Evolutionary conservation across 2,329 filamentous ascomycete genomes (phyloP).

Genomic region (Myrmaecium sp.): DNA sequence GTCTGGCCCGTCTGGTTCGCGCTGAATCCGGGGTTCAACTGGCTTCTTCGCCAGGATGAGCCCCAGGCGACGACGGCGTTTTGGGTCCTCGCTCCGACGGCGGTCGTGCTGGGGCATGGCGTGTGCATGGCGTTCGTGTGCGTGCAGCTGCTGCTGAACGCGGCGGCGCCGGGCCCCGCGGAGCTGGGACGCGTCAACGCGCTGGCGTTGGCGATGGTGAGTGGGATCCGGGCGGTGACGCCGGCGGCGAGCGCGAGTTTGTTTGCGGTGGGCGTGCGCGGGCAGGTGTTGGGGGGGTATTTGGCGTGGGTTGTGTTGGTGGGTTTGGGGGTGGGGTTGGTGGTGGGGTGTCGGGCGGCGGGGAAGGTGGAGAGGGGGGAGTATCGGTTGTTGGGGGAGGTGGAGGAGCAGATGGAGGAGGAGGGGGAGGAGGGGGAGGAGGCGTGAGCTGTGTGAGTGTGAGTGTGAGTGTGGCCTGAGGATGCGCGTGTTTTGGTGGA

Average conservation of each 20-base stretch:
- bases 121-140: slow-evolving; percentile 50
- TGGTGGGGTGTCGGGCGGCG: no score
- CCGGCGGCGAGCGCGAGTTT: slow-evolving; percentile 50
- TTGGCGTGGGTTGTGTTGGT: slow-evolving; percentile 46
- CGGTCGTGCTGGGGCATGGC: slow-evolving; percentile 40
- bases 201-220: slow-evolving; percentile 43
- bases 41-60: slow-evolving; percentile 34
- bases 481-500: no score
- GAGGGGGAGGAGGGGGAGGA: no score
- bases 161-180: slow-evolving; percentile 47
- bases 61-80: slow-evolving; percentile 31
- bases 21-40: slow-evolving; percentile 35
- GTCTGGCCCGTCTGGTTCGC: slow-evolving; percentile 50
- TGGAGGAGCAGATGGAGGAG: no score
- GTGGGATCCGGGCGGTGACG: slow-evolving; percentile 45
- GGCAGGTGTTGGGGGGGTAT: slow-evolving; percentile 46
- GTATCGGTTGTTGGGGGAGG: no score
- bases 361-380: no score
- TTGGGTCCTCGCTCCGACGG: slow-evolving; percentile 34
- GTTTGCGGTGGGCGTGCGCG: slow-evolving; percentile 48
- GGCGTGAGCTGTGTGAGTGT: no score
- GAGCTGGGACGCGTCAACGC: slow-evolving; percentile 58
- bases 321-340: slow-evolving; percentile 17
- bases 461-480: no score
- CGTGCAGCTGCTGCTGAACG: slow-evolving; percentile 58